Evolutionary conservation across 352 stramenopile genomes (phyloP), one percentile per base, ranked within the genome.

Genomic region (Phytophthora cajani): DNA sequence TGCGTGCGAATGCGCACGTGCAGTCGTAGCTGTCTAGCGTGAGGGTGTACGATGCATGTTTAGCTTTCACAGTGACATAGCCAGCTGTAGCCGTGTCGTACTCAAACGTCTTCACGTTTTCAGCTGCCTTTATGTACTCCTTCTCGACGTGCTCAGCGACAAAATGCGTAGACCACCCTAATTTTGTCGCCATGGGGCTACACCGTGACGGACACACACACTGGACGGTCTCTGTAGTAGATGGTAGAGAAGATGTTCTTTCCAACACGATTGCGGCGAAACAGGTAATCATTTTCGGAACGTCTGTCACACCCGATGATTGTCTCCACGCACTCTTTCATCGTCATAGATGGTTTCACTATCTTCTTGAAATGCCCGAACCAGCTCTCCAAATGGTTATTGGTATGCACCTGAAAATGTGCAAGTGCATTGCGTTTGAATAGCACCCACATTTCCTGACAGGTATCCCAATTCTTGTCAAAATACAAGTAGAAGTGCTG

Each of bases 331-430:
- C 32, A 70, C 1, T 71, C 14, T 5, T 1, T 17, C 55, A 70
- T 72, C 8, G 30, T 51, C 27, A 40, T 69, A 12, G n/a, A n/a
- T 16, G 44, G 23, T 3, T 32, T 64, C 0, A 74, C 19, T 0
- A 33, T 14, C 10, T 66, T 57, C 61, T 81, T 76, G 9, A 78
- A 62, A 30, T 74, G 67, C 0, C 71, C 75, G 30, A 82, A 79
- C n/a, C 49, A 75, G 12, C 11, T 69, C 36, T 82, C 71, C 1
- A 78, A 47, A 3, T 51, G 56, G 23, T 82, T 82, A 64, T 82
- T 77, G 0, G 71, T 79, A 52, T 77, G 61, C 2, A 71, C 70
- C 5, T 30, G 21, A 25, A 76, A 72, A n/a, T 76, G 63, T 0
- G 67, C 50, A 0, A 79, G 38, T 46, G 50, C 7, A 27, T 71